Base-by-base conservation (phyloP, 768 basidiomycete species). In the Erythrobasidium yunnanense region DNA sequence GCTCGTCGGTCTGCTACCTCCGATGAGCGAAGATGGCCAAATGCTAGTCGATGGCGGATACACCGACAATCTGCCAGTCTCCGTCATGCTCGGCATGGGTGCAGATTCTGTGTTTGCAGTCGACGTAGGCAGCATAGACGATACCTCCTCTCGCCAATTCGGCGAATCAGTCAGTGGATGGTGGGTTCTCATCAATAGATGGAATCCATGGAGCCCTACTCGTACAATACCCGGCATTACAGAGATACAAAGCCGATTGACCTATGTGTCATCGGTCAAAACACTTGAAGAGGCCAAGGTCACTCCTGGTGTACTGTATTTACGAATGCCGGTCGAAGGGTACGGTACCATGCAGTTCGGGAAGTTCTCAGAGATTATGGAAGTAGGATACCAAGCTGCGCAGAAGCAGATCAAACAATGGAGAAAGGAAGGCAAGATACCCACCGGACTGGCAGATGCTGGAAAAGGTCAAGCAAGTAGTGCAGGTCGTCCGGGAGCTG, bases 211-310 rank as follows among this genome's bases (percentile, higher is more conserved):
- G 66, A 68, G 67, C 55, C 83, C 81, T 73, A 83, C 84, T 33
- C 80, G 82, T 63, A 83, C 81, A 62, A 82, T 93, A 18, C 91
- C 91, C 33, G 85, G 86, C 15, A 90, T 93, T 71, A 87, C 91
- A 13, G 90, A 93, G 75, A 90, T 95, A 62, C 91, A 93, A 77
- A 85, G 86, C 75, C 84, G 95, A 15, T 81, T 99, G 51, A 89
- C 93, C 56, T 99, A 97, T 75, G 92, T 96, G 1, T 93, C 95
- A 70, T 90, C 89, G 69, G 91, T 96, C 32, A 88, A 85, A 73
- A 93, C 90, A 0, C 79, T 97, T 5, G 91, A 95, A 75, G 91
- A 93, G 69, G 92, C 90, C n/a, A 97, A 97, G 76, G 82, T 83
- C 4, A 82, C 86, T 1, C 86, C 86, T 7, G 88, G 87, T 1